Evolutionary conservation across 768 basidiomycete genomes (phyloP), one percentile per base, ranked within the genome.

Genomic region (Boletus subparvulus): DNA sequence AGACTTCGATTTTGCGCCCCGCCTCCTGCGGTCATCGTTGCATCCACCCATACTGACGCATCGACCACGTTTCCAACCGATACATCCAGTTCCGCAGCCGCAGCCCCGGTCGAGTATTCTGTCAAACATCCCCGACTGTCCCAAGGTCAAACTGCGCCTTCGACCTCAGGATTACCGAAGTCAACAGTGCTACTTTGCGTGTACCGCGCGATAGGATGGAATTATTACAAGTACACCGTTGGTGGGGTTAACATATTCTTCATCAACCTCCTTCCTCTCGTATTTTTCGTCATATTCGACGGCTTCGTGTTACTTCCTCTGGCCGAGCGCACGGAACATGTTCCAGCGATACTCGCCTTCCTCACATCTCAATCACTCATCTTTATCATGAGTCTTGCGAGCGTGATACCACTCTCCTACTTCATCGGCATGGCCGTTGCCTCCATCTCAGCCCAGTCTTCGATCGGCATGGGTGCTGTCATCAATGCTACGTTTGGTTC

Each of bases 401-500:
- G 91, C 62, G 93, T 99, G 66, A 98, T 99, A 61, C 97, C 97
- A 0, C 80, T 99, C 19, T 94, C 92, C 9, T 99, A 99, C 78
- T 99, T 99, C 77, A 98, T 99, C 67, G 97, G 97, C 17, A 98
- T 98, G 97, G 97, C 97, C 9, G 97, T 99, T 58, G 97, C 97
- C 3, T 94, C 92, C 43, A 98, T 99, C 66, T 93, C 90, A n/a
- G 97, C 97, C 0, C 97, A 98, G 68, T 95, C 93, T 0, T 94
- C 91, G 2, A 99, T 99, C 59, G 97, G 97, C 7, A 97, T 98
- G 94, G 97, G 97, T 61, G 97, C 97, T 3, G 96, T 98, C 64
- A 98, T 99, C 79, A 99, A 99, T 70, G 97, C 97, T 2, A 94
- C 94, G 2, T 99, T 99, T 65, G 97, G 97, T 71, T 94, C 92